Percentiles rank a stretch among this genome's conserved stretches.
Evolutionary conservation across 1,284 basidiomycete genomes (phyloP).

Genomic region (Cutaneotrichosporon daszewskae): DNA sequence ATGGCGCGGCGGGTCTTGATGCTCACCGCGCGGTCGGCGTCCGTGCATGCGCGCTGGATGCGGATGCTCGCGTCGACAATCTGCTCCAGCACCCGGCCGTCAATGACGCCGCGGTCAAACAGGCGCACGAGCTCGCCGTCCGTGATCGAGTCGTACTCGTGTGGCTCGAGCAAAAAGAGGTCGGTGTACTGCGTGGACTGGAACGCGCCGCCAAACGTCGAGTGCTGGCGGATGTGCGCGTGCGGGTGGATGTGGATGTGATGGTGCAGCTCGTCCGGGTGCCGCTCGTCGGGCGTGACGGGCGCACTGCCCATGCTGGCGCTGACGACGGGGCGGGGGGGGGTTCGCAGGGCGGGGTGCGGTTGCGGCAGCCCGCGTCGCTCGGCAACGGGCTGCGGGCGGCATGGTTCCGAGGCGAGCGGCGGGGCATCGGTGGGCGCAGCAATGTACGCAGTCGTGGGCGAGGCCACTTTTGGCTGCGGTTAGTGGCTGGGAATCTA

Average conservation of each 20-base stretch:
- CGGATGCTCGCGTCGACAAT: conserved; percentile 20
- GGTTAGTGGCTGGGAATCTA: neutral
- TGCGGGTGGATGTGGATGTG: neutral
- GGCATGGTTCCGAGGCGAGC: neutral
- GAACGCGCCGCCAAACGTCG: neutral
- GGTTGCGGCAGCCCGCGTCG: too few relatives aligned
- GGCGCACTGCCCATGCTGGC: conserved; percentile 1
- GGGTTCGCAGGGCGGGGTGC: too few relatives aligned
- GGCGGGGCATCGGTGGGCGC: neutral
- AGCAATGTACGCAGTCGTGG: neutral
- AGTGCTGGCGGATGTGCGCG: neutral
- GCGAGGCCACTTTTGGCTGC: conserved; percentile 2
- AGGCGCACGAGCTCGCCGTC: conserved; percentile 20
- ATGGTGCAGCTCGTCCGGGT: neutral
- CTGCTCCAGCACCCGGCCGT: conserved; percentile 15
- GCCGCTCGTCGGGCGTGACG: conserved; percentile 3
- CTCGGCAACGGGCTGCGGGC: neutral
- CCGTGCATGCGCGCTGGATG: conserved; percentile 19
- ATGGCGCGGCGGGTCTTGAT: conserved; percentile 21
- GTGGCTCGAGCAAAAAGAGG: conserved; percentile 18
- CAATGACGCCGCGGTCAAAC: conserved; percentile 17
- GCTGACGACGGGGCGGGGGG: too few relatives aligned
- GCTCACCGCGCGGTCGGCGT: conserved; percentile 17
- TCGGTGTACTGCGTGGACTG: conserved; percentile 16
- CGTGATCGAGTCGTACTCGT: conserved; percentile 21